Evolutionary conservation across 148 eudicot genomes (phyloP).

Genomic region (Linanthus parryae): DNA sequence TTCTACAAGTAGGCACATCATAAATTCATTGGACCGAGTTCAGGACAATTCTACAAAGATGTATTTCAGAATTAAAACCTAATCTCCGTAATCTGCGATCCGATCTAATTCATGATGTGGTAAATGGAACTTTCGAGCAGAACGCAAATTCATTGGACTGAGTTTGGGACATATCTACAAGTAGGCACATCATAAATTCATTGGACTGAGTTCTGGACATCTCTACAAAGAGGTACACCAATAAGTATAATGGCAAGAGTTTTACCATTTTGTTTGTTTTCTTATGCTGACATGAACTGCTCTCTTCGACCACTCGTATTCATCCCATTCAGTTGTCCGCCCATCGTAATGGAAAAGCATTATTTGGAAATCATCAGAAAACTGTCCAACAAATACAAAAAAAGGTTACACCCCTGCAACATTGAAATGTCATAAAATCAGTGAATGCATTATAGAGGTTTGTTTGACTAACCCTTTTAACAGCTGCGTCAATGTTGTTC

Average conservation of each 20-base stretch:
- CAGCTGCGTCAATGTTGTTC: slow-evolving; percentile 63
- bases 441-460: not conserved
- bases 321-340: slow-evolving; percentile 80
- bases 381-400: slow-evolving; percentile 35
- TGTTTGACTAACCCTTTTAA: slow-evolving; percentile 56
- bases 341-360: slow-evolving; percentile 95
- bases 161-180: no score
- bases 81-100: no score
- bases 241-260: slow-evolving; percentile 6
- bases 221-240: no score
- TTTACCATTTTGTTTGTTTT: slow-evolving; percentile 34
- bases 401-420: slow-evolving; percentile 6
- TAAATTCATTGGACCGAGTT: no score
- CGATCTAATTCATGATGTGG: no score
- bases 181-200: no score
- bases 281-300: slow-evolving; percentile 74
- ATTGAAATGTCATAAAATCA: not conserved
- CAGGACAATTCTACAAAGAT: no score
- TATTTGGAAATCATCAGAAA: slow-evolving; percentile 84
- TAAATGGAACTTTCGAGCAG: no score
- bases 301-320: slow-evolving; percentile 81
- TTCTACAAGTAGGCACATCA: no score
- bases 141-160: no score
- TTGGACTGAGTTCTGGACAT: no score
- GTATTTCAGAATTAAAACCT: no score